Evolutionary conservation across 75 land plant genomes (phyloP).

Genomic region (Picea sitchensis): DNA sequence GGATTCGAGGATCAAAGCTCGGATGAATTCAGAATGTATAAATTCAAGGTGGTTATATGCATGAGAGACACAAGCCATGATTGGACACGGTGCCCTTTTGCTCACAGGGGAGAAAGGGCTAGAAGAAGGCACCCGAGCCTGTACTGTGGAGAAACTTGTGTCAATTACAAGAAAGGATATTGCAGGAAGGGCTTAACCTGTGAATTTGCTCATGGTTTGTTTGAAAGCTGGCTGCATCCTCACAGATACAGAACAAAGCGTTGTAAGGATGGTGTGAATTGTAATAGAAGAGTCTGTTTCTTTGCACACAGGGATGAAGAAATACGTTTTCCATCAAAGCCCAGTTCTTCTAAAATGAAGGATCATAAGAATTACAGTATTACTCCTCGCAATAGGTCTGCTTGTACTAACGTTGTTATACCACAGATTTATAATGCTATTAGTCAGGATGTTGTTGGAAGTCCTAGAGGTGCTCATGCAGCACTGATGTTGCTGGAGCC

Average conservation of each 20-base stretch:
- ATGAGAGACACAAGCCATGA: conserved; percentile 36
- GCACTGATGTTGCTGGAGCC: neutral
- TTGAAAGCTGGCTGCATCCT: conserved; percentile 16
- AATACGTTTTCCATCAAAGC: neutral
- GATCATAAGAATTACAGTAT: neutral
- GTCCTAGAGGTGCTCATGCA: neutral
- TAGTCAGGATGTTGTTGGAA: neutral
- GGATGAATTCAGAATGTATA: conserved; percentile 58
- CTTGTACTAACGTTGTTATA: neutral
- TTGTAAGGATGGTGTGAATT: conserved; percentile 6
- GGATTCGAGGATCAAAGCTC: conserved; percentile 8
- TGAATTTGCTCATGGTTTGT: conserved; percentile 14
- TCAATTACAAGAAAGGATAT: conserved; percentile 22
- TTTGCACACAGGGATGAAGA: conserved; percentile 9
- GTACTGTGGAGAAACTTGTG: conserved; percentile 43
- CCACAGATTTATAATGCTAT: neutral
- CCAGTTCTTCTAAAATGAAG: neutral
- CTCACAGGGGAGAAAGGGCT: conserved; percentile 52
- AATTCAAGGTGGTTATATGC: conserved; percentile 41
- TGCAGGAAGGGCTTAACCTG: conserved; percentile 4
- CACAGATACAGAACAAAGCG: conserved; percentile 8
- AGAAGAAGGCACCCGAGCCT: conserved; percentile 39
- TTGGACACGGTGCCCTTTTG: conserved; percentile 59
- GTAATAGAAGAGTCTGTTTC: conserved; percentile 9
- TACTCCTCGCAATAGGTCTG: neutral